Conservation (phyloP, 1,284 basidiomycete species). For the Phylloporus gajari region DNA sequence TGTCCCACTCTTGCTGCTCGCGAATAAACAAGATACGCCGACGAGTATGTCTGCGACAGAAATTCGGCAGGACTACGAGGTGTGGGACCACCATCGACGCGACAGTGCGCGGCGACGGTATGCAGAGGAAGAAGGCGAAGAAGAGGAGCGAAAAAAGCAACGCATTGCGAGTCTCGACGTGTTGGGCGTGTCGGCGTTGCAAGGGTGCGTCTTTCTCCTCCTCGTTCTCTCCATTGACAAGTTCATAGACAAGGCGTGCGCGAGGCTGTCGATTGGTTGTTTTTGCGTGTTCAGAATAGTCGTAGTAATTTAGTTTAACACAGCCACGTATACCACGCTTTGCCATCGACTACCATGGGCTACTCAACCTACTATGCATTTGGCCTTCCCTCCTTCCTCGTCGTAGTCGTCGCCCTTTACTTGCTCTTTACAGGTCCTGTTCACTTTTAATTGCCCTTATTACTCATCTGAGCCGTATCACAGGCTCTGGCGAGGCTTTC, state of each 20-base stretch:
- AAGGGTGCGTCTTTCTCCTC: conserved; percentile 74
- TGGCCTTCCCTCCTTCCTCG: conserved; percentile 73
- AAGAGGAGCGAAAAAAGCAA: conserved; percentile 63
- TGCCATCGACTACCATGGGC: conserved; percentile 51
- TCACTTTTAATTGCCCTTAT: neutral
- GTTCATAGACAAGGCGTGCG: conserved; percentile 82
- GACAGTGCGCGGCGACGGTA: conserved; percentile 69
- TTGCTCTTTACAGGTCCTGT: conserved; percentile 84
- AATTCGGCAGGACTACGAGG: conserved; percentile 89
- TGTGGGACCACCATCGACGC: conserved; percentile 82
- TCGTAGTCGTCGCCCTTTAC: conserved; percentile 79
- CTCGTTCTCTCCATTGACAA: neutral
- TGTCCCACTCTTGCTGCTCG: conserved; percentile 87
- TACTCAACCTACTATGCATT: conserved; percentile 66
- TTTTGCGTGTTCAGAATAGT: conserved; percentile 91
- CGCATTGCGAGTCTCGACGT: conserved; percentile 89
- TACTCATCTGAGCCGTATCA: conserved; percentile 8
- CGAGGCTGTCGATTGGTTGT: conserved; percentile 92
- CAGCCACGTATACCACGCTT: neutral
- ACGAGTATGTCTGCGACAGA: conserved; percentile 85
- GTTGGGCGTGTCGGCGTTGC: conserved; percentile 87
- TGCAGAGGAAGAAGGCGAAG: conserved; percentile 57
- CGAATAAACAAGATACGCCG: conserved; percentile 92
- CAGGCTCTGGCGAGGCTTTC: conserved; percentile 89
- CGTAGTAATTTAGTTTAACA: conserved; percentile 49